Evolutionary conservation across 2,329 filamentous ascomycete species (phyloP), one percentile per base, ranked within the genome.

Genomic region (Pseudofabraea citricarpa): DNA sequence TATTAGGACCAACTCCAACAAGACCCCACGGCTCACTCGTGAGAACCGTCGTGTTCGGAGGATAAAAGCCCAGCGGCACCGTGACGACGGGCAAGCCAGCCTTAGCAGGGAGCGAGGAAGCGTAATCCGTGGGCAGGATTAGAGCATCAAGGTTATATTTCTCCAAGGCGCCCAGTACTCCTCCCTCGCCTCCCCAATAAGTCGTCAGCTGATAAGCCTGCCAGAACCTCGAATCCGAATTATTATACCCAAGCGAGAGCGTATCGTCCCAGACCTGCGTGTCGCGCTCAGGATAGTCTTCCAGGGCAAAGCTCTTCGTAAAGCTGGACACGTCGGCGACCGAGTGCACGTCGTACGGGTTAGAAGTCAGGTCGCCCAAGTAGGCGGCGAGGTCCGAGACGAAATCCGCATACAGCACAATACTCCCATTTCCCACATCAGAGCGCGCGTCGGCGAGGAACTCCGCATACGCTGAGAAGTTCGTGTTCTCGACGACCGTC

Each of bases 271-370:
- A 85, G 2, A 68, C 29, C 0, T 47, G 63, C 0, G 79, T 84
- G 60, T 85, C 69, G n/a, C 79, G 70, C 37, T 69, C 62, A 0
- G 82, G 81, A 51, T 73, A 86, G n/a, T 74, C 69, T 54, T 87
- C 83, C 0, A 60, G 58, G 0, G 69, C 57, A 39, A 68, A 74
- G 0, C 52, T 49, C 22, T 77, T 75, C 0, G 81, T 85, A 51
- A 80, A 83, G 23, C 65, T 63, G 1, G 67, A 66, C 3, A 82
- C 61, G 9, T 79, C 73, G 1, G 62, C 64, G 0, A 86, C 63
- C 15, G 61, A 63, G 7, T 64, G 65, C 37, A 87, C 63, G 42
- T 71, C 68, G 46, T 76, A 65, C 1, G 81, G 80, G 54, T 86
- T 87, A 52, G 60, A 63, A 2, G 64, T 68, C 3, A 87, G 66